A percentile compares a stretch with the other conserved stretches of the same genome.
Conservation (phyloP, 2,329 filamentous ascomycete genomes). For the Alternaria incomplexa region DNA sequence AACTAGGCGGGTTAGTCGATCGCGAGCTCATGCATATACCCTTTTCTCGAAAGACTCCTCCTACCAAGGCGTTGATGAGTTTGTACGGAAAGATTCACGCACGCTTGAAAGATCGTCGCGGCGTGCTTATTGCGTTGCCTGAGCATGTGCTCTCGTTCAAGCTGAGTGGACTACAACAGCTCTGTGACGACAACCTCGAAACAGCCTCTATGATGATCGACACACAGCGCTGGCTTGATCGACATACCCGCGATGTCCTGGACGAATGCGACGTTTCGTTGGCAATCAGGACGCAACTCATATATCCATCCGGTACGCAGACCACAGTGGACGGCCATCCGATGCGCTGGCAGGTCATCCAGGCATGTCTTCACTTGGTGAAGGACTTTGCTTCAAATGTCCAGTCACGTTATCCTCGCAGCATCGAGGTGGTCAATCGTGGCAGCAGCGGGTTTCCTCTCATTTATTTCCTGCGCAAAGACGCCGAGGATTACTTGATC, state of each 20-base stretch:
- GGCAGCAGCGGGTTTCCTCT: conserved; percentile 56
- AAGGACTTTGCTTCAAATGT: conserved; percentile 43
- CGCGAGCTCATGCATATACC: conserved; percentile 63
- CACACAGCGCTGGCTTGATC: conserved; percentile 59
- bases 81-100: conserved; percentile 50
- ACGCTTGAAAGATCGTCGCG: conserved; percentile 51
- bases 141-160: conserved; percentile 71
- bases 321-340: conserved; percentile 50
- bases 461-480: conserved; percentile 60
- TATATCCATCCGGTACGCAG: conserved; percentile 54
- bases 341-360: conserved; percentile 47
- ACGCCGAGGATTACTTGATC: conserved; percentile 43
- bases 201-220: conserved; percentile 58
- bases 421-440: conserved; percentile 58
- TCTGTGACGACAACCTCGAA: conserved; percentile 55
- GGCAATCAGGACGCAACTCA: conserved; percentile 50
- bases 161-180: conserved; percentile 64
- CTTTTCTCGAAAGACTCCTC: conserved; percentile 61
- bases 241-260: conserved; percentile 63
- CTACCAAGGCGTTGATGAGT: conserved; percentile 34
- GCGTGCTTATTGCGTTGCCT: conserved; percentile 66
- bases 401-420: conserved; percentile 48
- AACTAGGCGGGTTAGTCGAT: conserved; percentile 62
- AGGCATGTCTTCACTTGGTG: conserved; percentile 46
- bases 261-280: conserved; percentile 65